Percentiles rank a stretch among this genome's conserved stretches.
These are phyloP conservation scores for Castanea sativa DNA, from an alignment of 306 rosid species.

Conservation along the genomic window DNA sequence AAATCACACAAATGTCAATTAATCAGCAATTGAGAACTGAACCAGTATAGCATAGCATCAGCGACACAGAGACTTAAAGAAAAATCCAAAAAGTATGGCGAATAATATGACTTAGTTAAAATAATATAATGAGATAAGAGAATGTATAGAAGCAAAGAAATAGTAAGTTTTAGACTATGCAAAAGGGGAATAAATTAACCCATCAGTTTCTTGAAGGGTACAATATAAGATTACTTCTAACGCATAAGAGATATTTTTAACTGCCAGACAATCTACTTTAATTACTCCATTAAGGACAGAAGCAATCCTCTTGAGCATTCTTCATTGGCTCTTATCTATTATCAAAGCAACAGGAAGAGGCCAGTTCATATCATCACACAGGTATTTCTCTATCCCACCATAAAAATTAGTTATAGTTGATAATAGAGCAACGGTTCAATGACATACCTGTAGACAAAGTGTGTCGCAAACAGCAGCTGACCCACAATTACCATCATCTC, in stretches of 20 bases:
- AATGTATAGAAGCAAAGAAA: no score
- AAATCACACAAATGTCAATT: neutral
- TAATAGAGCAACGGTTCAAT: neutral
- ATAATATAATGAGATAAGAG: no score
- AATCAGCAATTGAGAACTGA: neutral
- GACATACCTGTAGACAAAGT: conserved; percentile 56
- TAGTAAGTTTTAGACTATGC: neutral
- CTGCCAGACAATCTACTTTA: neutral
- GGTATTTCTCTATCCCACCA: neutral
- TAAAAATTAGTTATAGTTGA: neutral
- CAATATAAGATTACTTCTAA: neutral
- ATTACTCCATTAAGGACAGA: neutral
- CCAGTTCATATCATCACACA: conserved; percentile 1
- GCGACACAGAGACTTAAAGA: neutral
- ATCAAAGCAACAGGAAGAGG: neutral
- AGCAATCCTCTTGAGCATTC: neutral
- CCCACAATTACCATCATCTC: conserved; percentile 54
- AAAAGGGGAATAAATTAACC: neutral
- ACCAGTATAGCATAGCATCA: neutral
- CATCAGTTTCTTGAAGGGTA: neutral
- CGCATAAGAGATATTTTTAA: neutral
- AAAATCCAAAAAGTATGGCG: neutral
- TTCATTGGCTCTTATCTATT: neutral
- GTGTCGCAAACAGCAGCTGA: conserved; percentile 58
- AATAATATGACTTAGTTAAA: neutral